A percentile compares a stretch with the other conserved stretches of the same genome.
Evolutionary conservation across 495 filamentous ascomycete species (phyloP).

Genomic region (Lindgomyces ingoldianus): DNA sequence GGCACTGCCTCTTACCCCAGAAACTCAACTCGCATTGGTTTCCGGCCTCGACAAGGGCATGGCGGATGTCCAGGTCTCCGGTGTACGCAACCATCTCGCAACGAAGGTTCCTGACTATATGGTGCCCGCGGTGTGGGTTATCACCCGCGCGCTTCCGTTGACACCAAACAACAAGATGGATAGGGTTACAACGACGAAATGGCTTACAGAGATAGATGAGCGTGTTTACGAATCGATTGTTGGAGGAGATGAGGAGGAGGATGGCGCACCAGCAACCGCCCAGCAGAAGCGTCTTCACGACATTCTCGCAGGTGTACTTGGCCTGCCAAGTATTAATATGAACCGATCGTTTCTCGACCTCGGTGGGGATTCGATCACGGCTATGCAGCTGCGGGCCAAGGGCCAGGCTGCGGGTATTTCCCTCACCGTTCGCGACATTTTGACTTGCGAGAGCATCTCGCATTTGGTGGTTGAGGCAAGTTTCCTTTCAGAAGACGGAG

Average conservation of each 20-base stretch:
- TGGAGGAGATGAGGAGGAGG: slow-evolving; percentile 9
- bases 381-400: slow-evolving; percentile 31
- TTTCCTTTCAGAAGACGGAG: slow-evolving; percentile 20
- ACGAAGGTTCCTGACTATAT: slow-evolving; percentile 26
- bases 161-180: slow-evolving; percentile 27
- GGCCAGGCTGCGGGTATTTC: slow-evolving; percentile 21
- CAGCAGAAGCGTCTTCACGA: slow-evolving; percentile 18
- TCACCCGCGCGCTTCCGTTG: slow-evolving; percentile 15
- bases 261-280: slow-evolving; percentile 10
- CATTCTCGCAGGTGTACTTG: slow-evolving; percentile 27
- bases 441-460: slow-evolving; percentile 26
- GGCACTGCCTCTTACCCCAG: slow-evolving; percentile 5
- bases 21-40: slow-evolving; percentile 21
- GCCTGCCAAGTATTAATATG: slow-evolving; percentile 21
- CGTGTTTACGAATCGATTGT: slow-evolving; percentile 8
- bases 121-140: slow-evolving; percentile 23
- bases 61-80: slow-evolving; percentile 21
- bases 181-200: slow-evolving; percentile 13
- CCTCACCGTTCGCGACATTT: slow-evolving; percentile 31
- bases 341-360: slow-evolving; percentile 29
- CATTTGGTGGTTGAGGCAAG: slow-evolving; percentile 20
- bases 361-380: slow-evolving; percentile 32
- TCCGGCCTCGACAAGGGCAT: slow-evolving; percentile 23
- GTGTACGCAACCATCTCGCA: slow-evolving; percentile 15
- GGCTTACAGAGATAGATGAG: slow-evolving; percentile 27